These are phyloP conservation scores for Vigna trinervia DNA, from an alignment of 306 rosid species.

Conservation along the genomic window DNA sequence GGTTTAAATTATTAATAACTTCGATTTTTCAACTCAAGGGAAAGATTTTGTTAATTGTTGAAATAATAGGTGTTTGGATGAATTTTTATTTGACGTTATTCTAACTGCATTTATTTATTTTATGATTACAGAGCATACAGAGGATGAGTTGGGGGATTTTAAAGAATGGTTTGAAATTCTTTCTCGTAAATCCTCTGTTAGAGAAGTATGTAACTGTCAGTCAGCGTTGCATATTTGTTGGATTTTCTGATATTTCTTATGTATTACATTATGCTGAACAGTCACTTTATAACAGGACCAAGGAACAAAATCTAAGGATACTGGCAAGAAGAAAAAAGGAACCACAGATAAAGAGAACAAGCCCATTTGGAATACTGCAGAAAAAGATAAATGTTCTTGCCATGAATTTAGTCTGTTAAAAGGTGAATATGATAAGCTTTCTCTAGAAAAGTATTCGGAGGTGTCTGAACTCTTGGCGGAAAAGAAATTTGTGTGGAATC, in stretches of 20 bases:
- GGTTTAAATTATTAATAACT: neutral
- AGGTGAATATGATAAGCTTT: conserved; percentile 67
- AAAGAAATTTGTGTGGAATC: conserved; percentile 91
- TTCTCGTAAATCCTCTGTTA: conserved; percentile 42
- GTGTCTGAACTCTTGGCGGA: conserved; percentile 69
- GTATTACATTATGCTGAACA: conserved; percentile 38
- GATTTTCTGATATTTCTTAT: conserved; percentile 42
- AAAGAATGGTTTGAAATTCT: conserved; percentile 57
- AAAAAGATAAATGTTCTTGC: conserved; percentile 43
- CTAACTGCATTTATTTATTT: conserved; percentile 24
- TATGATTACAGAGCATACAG: conserved; percentile 55
- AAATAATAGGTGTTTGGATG: neutral
- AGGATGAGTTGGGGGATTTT: conserved; percentile 72
- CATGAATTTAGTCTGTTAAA: conserved; percentile 56
- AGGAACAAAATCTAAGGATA: conserved; percentile 33
- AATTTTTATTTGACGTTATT: neutral
- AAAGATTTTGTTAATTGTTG: neutral
- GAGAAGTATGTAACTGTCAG: conserved; percentile 58
- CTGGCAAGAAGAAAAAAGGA: conserved; percentile 39
- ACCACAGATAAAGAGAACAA: conserved; percentile 40
- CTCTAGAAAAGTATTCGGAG: conserved; percentile 60
- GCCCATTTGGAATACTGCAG: conserved; percentile 32
- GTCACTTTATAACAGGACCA: conserved; percentile 52
- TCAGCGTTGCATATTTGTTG: conserved; percentile 29
- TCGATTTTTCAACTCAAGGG: neutral